Evolutionary conservation across 192 early-diverging fungal species (phyloP), one percentile per base, ranked within the genome.

Genomic region (Backusella luteola): DNA sequence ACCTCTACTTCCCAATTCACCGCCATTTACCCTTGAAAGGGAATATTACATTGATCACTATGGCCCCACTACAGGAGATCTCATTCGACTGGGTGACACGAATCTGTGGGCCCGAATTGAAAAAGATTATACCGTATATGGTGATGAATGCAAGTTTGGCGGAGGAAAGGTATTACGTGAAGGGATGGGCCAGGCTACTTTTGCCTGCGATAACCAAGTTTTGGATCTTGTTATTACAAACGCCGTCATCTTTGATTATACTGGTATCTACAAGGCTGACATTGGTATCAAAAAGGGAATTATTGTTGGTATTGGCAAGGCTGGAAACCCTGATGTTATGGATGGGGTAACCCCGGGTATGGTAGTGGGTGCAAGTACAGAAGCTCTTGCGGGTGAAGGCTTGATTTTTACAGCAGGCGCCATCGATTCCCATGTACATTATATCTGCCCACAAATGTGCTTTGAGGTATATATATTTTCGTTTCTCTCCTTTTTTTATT

Each of bases 251-350:
- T 77, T 99, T 52, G 97, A 99, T 82, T 94, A 93, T 68, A 93
- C 93, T 21, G 97, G 97, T 23, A 94, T 99, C 52, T 96, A 94
- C 85, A 99, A 98, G 90, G 97, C 97, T 4, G 97, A 98, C 76
- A 97, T 99, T 80, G 97, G 97, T 67, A 90, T 99, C 59, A 92
- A 92, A 71, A 83, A 89, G 21, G 95, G 96, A 9, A 73, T 88
- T 36, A 97, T 99, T 77, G 85, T 86, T 15, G 95, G 93, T 9
- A 97, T 98, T 75, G 97, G 96, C 39, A 99, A 99, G 82, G 93
- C 97, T 32, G 97, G 96, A 19, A 99, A 97, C 81, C 96, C 97
- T 7, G 93, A 97, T 77, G 90, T 96, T 14, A 97, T 98, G 96
- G 93, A 94, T 35, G 93, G 91, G 23, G 93, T 99, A 5, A 92